phyloP scores from a whole-genome alignment of 1,284 basidiomycete species.

The Papiliotrema fonsecae region DNA sequence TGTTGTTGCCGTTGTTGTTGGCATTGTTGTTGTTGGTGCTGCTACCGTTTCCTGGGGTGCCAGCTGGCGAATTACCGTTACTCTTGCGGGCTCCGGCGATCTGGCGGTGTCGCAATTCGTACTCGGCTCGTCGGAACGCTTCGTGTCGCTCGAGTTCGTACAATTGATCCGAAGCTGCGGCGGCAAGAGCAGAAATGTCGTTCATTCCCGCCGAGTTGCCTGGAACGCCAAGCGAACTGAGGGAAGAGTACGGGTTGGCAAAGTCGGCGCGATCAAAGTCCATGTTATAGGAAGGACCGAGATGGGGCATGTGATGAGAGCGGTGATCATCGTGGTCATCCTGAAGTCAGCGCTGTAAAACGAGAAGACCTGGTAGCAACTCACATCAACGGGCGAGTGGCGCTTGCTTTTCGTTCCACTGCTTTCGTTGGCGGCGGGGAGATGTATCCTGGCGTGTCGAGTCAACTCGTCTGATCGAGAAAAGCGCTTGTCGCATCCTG shows the following conservation, averaged over 20 bases:
- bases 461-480: slow-evolving; percentile 96
- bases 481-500: slow-evolving; percentile 97
- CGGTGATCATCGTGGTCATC: slow-evolving; percentile 37
- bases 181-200: slow-evolving; percentile 62
- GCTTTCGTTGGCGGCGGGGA: slow-evolving; percentile 40
- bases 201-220: slow-evolving; percentile 51
- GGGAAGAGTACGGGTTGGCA: slow-evolving; percentile 28
- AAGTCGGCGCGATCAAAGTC: slow-evolving; percentile 42
- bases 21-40: slow-evolving; percentile 4
- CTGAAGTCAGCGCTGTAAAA: slow-evolving; percentile 8
- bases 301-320: slow-evolving; percentile 31
- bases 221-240: slow-evolving; percentile 19
- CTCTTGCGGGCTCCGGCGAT: slow-evolving; percentile 47
- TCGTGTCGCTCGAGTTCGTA: slow-evolving; percentile 80
- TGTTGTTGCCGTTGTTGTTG: slow-evolving; percentile 3
- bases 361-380: slow-evolving; percentile 12
- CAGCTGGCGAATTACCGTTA: slow-evolving; percentile 64
- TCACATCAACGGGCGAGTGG: slow-evolving; percentile 34
- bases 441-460: slow-evolving; percentile 90
- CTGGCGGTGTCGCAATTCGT: slow-evolving; percentile 65
- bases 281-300: slow-evolving; percentile 44
- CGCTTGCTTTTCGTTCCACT: slow-evolving; percentile 28
- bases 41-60: slow-evolving; percentile 46
- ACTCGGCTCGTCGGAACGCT: slow-evolving; percentile 74
- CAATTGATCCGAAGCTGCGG: slow-evolving; percentile 77